phyloP scores from a whole-genome alignment of 257 asterid genomes.

The Galeopsis tetrahit region DNA sequence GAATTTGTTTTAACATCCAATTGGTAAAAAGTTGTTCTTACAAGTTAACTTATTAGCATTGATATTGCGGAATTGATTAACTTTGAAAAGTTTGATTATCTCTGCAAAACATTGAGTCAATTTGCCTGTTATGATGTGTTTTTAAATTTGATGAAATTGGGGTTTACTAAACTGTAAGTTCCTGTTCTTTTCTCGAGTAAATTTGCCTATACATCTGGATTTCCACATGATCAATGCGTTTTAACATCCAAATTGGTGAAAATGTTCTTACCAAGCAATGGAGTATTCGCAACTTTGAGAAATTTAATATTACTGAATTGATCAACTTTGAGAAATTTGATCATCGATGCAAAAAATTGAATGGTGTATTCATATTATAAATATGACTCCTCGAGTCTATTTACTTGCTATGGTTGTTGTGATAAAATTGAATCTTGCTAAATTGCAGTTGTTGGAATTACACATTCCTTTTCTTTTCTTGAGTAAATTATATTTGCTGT shows the following conservation, averaged over 20 bases:
- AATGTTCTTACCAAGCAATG: background rate
- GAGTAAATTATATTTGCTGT: background rate
- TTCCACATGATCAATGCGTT: background rate
- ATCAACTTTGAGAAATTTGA: background rate
- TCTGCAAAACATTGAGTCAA: background rate
- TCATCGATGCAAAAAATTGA: background rate
- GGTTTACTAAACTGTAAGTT: background rate
- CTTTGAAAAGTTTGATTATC: background rate
- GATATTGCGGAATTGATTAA: background rate
- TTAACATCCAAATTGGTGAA: background rate
- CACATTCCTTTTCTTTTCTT: background rate
- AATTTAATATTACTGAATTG: background rate
- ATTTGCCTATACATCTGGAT: background rate
- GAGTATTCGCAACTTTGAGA: too few species aligned
- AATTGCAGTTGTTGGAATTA: background rate
- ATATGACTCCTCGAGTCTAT: background rate
- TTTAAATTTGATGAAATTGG: background rate
- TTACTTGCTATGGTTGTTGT: background rate
- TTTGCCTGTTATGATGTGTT: background rate
- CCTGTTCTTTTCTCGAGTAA: background rate
- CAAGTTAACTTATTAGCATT: background rate
- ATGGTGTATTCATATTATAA: too few species aligned
- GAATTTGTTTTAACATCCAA: background rate
- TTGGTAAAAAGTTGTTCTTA: background rate
- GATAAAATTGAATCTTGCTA: background rate